Base-by-base conservation (phyloP, 371 early-diverging fungal genomes). In the Mortierella sp. region DNA sequence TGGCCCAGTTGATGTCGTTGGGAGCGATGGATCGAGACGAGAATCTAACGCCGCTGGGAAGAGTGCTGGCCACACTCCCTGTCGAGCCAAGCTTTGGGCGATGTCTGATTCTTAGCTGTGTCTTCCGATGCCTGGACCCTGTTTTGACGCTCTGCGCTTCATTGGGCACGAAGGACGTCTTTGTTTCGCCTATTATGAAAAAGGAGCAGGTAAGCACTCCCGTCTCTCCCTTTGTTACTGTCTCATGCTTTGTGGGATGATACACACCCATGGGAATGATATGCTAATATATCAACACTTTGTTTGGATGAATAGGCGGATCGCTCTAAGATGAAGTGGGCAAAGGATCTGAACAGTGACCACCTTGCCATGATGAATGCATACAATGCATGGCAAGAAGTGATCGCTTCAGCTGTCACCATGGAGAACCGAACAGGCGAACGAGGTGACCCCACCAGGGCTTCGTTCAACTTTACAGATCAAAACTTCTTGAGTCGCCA, bases 61-160 rank as follows among this genome's bases (percentile, higher is more conserved):
- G 85, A 57, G 87, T 88, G 64, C 74, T 95, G 60, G 90, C 89
- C 1, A 82, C 85, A 18, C 80, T 92, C 28, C 93, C 94, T 1
- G 83, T 94, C 1, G 90, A 91, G 61, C 91, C 91, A 7, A 82
- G 86, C 73, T 84, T 92, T 52, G 93, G 92, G 30, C 92, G 91
- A 65, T 80, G 92, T 29, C 74, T 94, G 63, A 80, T 93, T 9
- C 74, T 85, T 55, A 89, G 86, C 12, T 72, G 75, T 62, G 83
- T 85, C 37, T 91, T 87, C 77, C 73, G 83, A 14, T 89, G 88
- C 61, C 67, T 92, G 46, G 91, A 91, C 67, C 83, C 87, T 18
- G 83, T 86, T 9, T 70, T 90, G 53, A 90, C 90, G 3, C 59
- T 77, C 7, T 77, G 79, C 25, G 79, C 79, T 12, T 61, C 75